Conservation (phyloP, 306 rosid genomes). For the Begonia peltatifolia region DNA sequence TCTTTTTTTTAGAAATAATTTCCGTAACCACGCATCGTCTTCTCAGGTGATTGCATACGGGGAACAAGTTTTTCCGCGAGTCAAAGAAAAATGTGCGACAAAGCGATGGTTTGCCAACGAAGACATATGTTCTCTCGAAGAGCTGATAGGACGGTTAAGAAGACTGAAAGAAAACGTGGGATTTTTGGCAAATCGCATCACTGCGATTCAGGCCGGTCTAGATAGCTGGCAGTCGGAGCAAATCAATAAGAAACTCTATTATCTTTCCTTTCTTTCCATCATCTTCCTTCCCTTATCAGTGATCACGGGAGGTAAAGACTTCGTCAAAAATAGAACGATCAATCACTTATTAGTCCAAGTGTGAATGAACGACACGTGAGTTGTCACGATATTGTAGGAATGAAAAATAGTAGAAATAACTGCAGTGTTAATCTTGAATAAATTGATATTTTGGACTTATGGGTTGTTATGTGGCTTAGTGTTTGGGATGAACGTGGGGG, state of each 20-base stretch:
- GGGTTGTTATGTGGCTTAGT: slow-evolving; percentile 10
- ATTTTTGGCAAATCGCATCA: slow-evolving; percentile 76
- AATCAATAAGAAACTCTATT: slow-evolving; percentile 82
- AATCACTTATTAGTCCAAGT: too few relatives aligned
- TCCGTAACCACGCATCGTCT: neutral
- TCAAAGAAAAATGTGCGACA: slow-evolving; percentile 79
- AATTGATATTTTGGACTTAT: too few relatives aligned
- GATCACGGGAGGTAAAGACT: slow-evolving; percentile 63
- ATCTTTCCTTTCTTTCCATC: slow-evolving; percentile 84
- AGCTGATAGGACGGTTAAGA: slow-evolving; percentile 66
- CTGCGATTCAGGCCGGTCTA: slow-evolving; percentile 81
- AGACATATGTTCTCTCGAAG: slow-evolving; percentile 66
- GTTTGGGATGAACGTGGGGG: slow-evolving; percentile 96
- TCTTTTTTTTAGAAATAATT: too few relatives aligned
- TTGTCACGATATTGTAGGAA: too few relatives aligned
- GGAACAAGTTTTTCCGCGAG: slow-evolving; percentile 88
- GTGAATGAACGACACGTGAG: too few relatives aligned
- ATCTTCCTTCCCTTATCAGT: slow-evolving; percentile 84
- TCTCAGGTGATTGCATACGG: slow-evolving; percentile 76
- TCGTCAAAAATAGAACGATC: too few relatives aligned
- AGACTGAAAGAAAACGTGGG: slow-evolving; percentile 89
- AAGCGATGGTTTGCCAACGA: slow-evolving; percentile 65
- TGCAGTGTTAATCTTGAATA: too few relatives aligned
- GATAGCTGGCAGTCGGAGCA: slow-evolving; percentile 97
- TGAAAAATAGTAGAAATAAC: too few relatives aligned